phyloP scores from a whole-genome alignment of 2,329 filamentous ascomycete genomes.

The Pezicula neosporulosa region DNA sequence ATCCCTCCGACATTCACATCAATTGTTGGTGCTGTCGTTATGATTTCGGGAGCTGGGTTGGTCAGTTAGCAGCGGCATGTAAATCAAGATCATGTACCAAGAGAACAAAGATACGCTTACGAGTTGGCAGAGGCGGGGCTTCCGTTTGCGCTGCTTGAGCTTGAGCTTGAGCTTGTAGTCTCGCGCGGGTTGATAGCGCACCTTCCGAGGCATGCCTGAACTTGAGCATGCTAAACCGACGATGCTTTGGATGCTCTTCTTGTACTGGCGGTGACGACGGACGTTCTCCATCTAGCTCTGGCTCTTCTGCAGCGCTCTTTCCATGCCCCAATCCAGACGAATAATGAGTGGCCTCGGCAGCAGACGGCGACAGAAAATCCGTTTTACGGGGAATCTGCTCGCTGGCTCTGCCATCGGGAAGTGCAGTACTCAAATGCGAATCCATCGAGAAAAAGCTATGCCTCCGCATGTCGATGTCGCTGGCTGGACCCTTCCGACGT shows the following conservation, averaged over 20 bases:
- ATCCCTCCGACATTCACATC: constrained; percentile 46
- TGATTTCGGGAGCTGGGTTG: constrained; percentile 65
- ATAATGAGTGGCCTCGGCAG: constrained; percentile 7
- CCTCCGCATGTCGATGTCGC: constrained; percentile 26
- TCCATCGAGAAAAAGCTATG: constrained; percentile 22
- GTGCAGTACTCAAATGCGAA: constrained; percentile 5
- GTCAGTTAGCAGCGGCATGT: no score
- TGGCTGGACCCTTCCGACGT: constrained; percentile 23
- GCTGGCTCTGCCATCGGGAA: constrained; percentile 24
- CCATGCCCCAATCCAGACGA: constrained; percentile 12
- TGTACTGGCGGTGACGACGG: constrained; percentile 42
- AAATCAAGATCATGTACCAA: constrained; percentile 5
- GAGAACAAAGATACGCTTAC: constrained; percentile 33
- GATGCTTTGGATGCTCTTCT: constrained; percentile 53
- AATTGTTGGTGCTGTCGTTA: constrained; percentile 85
- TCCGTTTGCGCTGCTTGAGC: constrained; percentile 9
- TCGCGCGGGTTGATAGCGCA: constrained; percentile 74
- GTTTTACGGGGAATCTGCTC: constrained; percentile 28
- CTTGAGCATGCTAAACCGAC: constrained; percentile 68
- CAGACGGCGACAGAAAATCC: constrained; percentile 21
- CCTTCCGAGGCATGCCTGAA: constrained; percentile 93
- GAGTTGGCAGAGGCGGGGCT: constrained; percentile 53
- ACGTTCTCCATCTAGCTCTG: constrained; percentile 7
- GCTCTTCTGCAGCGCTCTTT: constrained; percentile 6
- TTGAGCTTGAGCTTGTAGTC: constrained; percentile 57